Evolutionary conservation across 2,329 filamentous ascomycete species (phyloP).

Genomic region (Epichloe gansuensis): DNA sequence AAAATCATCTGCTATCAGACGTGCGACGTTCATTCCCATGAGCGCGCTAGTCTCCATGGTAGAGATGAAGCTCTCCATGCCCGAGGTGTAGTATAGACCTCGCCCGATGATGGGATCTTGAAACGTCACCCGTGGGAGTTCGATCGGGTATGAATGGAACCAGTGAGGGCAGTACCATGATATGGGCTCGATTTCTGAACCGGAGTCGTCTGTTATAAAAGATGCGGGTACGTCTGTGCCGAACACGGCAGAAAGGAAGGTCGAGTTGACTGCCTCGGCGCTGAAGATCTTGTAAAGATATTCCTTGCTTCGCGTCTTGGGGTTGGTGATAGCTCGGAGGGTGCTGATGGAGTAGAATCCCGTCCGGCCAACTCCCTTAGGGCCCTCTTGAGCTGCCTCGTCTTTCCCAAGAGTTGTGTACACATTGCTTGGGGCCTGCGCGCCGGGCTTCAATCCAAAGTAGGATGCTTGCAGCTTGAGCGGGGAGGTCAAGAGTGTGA

Average conservation of each 20-base stretch:
- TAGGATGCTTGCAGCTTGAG: constrained; percentile 56
- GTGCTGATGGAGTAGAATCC: constrained; percentile 82
- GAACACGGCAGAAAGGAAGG: constrained; percentile 41
- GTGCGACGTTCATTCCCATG: constrained; percentile 79
- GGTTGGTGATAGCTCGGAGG: constrained; percentile 51
- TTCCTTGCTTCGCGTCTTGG: constrained; percentile 39
- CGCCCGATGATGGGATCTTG: constrained; percentile 61
- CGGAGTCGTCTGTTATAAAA: constrained; percentile 22
- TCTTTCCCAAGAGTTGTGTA: constrained; percentile 66
- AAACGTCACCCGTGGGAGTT: constrained; percentile 76
- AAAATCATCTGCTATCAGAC: constrained; percentile 52
- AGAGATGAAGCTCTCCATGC: constrained; percentile 87
- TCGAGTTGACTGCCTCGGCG: constrained; percentile 36
- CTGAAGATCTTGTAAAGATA: constrained; percentile 57
- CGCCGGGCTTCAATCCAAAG: constrained; percentile 54
- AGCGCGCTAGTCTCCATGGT: constrained; percentile 95
- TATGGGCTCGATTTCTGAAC: constrained; percentile 35
- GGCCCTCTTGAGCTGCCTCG: constrained; percentile 37
- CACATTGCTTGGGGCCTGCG: constrained; percentile 56
- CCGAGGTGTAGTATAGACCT: constrained; percentile 58
- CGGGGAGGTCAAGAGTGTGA: constrained; percentile 77
- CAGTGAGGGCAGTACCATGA: constrained; percentile 67
- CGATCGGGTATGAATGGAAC: constrained; percentile 78
- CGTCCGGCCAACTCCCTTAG: constrained; percentile 53
- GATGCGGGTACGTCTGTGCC: constrained; percentile 33